phyloP scores from a whole-genome alignment of 768 basidiomycete species.

The Kwoniella pini region DNA sequence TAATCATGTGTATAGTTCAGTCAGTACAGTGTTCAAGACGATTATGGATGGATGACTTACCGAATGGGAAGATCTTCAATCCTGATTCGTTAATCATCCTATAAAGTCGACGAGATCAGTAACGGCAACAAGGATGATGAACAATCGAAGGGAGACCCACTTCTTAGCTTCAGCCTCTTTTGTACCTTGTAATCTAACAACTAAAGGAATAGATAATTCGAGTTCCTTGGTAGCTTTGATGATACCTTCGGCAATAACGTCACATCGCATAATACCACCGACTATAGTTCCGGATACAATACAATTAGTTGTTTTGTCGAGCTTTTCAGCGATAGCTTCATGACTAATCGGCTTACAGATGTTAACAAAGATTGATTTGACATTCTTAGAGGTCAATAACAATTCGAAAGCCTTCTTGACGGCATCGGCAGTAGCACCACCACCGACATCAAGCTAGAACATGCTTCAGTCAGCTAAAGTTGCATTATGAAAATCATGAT shows the following conservation, averaged over 20 bases:
- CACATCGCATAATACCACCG: conserved; percentile 92
- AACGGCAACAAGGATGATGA: background rate
- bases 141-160: conserved; percentile 59
- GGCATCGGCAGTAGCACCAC: conserved; percentile 95
- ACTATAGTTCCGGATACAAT: conserved; percentile 51
- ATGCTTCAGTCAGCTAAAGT: background rate
- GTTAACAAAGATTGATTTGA: conserved; percentile 99
- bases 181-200: conserved; percentile 95
- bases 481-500: background rate
- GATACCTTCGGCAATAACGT: conserved; percentile 70
- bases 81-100: conserved; percentile 94
- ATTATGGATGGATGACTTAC: conserved; percentile 29
- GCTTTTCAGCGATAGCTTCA: too few relatives aligned
- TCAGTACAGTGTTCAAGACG: background rate
- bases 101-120: background rate
- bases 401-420: conserved; percentile 99
- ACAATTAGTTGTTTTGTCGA: background rate
- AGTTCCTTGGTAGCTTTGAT: conserved; percentile 97
- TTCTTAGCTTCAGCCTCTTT: conserved; percentile 94
- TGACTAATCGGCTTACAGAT: conserved; percentile 56
- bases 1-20: background rate
- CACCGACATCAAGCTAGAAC: conserved; percentile 80
- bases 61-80: conserved; percentile 84
- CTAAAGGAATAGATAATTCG: conserved; percentile 75
- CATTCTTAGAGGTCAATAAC: conserved; percentile 81